These are phyloP conservation scores for Venturia aucupariae DNA, from an alignment of 2,329 filamentous ascomycete species.

Conservation along the genomic window DNA sequence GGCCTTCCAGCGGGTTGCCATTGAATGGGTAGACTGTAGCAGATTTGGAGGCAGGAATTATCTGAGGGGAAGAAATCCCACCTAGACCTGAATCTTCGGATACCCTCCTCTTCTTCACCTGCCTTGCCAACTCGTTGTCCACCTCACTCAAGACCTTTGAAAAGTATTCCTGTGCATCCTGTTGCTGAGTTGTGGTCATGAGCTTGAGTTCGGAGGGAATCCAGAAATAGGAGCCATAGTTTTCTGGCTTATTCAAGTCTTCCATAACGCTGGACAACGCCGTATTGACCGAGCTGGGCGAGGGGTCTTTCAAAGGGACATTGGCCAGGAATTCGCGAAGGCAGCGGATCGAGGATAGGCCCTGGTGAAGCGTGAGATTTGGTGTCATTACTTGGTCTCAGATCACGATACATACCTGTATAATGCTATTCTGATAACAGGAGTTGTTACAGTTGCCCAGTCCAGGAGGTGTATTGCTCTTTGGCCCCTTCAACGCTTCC, in stretches of 20 bases:
- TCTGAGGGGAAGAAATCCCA: neutral
- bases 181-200: slow-evolving; percentile 92
- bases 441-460: slow-evolving; percentile 91
- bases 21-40: slow-evolving; percentile 20
- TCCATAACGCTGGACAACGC: slow-evolving; percentile 57
- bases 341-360: slow-evolving; percentile 62
- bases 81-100: slow-evolving; percentile 10
- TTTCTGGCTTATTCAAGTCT: slow-evolving; percentile 59
- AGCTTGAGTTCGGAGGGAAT: slow-evolving; percentile 73
- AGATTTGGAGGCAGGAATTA: neutral
- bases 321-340: slow-evolving; percentile 55
- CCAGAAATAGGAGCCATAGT: slow-evolving; percentile 72
- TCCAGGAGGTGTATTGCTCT: slow-evolving; percentile 41
- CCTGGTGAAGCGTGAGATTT: slow-evolving; percentile 17
- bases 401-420: slow-evolving; percentile 49
- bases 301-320: slow-evolving; percentile 19
- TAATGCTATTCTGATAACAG: slow-evolving; percentile 94
- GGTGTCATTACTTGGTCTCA: neutral
- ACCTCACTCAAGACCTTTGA: slow-evolving; percentile 80
- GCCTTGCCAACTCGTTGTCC: slow-evolving; percentile 59
- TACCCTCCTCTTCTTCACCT: slow-evolving; percentile 12
- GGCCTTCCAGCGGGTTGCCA: slow-evolving; percentile 75
- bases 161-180: slow-evolving; percentile 96
- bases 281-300: slow-evolving; percentile 31
- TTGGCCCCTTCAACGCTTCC: neutral